Conservation (phyloP, 208 protist genomes). For the Strigomonas oncopelti region DNA sequence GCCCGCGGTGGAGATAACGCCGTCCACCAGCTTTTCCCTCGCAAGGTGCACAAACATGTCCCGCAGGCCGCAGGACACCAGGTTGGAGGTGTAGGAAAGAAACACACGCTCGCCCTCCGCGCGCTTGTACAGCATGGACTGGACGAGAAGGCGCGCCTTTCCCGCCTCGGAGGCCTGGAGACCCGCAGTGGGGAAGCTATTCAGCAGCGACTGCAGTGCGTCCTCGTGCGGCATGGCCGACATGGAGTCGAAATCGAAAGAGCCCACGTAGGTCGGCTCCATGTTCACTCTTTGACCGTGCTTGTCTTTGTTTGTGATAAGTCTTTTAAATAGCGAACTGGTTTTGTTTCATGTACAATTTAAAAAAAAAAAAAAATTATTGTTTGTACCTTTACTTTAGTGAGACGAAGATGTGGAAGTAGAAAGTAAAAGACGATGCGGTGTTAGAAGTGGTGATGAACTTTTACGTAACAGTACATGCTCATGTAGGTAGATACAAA, state of each 20-base stretch:
- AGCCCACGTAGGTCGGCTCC: conserved; percentile 16
- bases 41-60: conserved; percentile 97
- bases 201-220: conserved; percentile 46
- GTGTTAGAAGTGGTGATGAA: too few species aligned
- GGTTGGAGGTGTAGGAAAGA: conserved; percentile 99
- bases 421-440: too few species aligned
- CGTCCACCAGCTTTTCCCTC: conserved; percentile 94
- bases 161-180: conserved; percentile 81
- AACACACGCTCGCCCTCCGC: conserved; percentile 88
- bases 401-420: too few species aligned
- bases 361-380: neutral
- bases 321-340: too few species aligned
- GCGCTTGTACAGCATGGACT: conserved; percentile 52
- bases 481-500: neutral
- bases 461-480: too few species aligned
- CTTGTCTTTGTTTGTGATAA: too few species aligned
- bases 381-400: too few species aligned
- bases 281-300: neutral
- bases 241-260: conserved; percentile 58
- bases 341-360: too few species aligned
- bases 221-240: conserved; percentile 41
- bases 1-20: conserved; percentile 98
- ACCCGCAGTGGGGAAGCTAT: conserved; percentile 36
- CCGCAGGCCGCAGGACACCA: conserved; percentile 98
- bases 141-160: conserved; percentile 56